These are phyloP conservation scores for Annulohypoxylon bovei DNA, from an alignment of 495 filamentous ascomycete genomes.

Conservation along the genomic window DNA sequence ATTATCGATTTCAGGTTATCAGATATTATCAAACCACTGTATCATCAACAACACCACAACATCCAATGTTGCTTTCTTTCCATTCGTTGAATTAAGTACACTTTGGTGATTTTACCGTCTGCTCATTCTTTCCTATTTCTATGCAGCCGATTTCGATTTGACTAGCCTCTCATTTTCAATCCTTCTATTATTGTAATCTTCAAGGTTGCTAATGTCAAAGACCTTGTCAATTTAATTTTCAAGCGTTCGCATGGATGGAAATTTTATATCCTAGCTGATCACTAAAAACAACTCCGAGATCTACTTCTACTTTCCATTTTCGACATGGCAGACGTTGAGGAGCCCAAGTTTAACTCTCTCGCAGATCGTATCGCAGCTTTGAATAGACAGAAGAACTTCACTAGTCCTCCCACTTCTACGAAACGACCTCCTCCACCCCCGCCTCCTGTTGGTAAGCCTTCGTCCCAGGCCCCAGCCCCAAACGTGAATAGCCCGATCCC, in stretches of 20 bases:
- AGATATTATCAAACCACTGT: constrained; percentile 5
- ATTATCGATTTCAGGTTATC: neutral
- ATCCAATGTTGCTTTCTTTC: neutral
- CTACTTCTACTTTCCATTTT: neutral
- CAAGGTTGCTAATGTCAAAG: neutral
- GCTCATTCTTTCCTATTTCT: neutral
- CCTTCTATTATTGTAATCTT: neutral
- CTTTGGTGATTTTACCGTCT: neutral
- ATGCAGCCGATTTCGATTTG: neutral
- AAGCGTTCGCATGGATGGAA: neutral
- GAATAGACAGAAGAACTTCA: constrained; percentile 62
- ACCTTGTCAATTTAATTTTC: neutral
- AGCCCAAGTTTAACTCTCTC: constrained; percentile 64
- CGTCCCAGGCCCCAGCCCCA: constrained; percentile 34
- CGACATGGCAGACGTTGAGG: constrained; percentile 64
- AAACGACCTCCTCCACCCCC: constrained; percentile 62
- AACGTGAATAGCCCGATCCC: constrained; percentile 37
- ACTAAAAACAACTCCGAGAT: neutral
- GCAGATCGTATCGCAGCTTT: constrained; percentile 65
- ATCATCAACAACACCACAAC: neutral
- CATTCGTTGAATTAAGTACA: neutral
- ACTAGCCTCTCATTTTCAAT: neutral
- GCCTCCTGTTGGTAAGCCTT: constrained; percentile 49
- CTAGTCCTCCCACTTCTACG: constrained; percentile 47
- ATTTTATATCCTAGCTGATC: neutral